Evolutionary conservation across 352 stramenopile species (phyloP).

Genomic region (Discostella stelligera): DNA sequence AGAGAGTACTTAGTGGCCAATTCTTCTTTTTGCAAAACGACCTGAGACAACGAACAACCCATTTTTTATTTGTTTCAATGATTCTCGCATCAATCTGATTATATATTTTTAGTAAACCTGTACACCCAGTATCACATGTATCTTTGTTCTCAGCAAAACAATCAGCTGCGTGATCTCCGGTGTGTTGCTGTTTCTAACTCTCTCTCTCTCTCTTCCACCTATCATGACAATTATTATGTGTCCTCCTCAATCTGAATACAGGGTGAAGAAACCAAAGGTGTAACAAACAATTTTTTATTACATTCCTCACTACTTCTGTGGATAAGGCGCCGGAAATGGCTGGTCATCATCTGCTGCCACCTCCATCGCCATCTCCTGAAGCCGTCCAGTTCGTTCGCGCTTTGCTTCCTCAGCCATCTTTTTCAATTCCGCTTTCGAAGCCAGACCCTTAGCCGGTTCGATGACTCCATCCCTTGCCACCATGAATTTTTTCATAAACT

Average conservation of each 20-base stretch:
- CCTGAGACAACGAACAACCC: too few relatives aligned
- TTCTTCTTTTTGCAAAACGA: not conserved
- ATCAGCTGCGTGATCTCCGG: not conserved
- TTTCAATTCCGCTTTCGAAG: slow-evolving; percentile 37
- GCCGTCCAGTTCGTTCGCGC: slow-evolving; percentile 29
- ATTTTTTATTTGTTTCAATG: not conserved
- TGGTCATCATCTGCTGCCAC: slow-evolving; percentile 72
- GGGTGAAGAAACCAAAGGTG: not conserved
- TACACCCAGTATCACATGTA: not conserved
- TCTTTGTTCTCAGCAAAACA: not conserved
- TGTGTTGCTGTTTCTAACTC: not conserved
- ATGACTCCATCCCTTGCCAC: slow-evolving; percentile 40
- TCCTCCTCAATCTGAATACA: not conserved
- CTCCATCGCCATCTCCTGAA: slow-evolving; percentile 78
- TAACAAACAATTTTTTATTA: slow-evolving; percentile 9
- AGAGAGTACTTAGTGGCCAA: not conserved
- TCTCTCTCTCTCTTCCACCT: too few relatives aligned
- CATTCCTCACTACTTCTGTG: slow-evolving; percentile 35
- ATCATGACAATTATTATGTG: not conserved
- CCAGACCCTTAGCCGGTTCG: slow-evolving; percentile 16
- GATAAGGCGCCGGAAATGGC: slow-evolving; percentile 68
- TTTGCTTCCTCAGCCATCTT: slow-evolving; percentile 23
- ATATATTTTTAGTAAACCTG: not conserved
- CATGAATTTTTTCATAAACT: slow-evolving; percentile 81
- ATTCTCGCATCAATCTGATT: not conserved